Evolutionary conservation across 1,284 basidiomycete species (phyloP).

Genomic region (Neolentinus lepideus): DNA sequence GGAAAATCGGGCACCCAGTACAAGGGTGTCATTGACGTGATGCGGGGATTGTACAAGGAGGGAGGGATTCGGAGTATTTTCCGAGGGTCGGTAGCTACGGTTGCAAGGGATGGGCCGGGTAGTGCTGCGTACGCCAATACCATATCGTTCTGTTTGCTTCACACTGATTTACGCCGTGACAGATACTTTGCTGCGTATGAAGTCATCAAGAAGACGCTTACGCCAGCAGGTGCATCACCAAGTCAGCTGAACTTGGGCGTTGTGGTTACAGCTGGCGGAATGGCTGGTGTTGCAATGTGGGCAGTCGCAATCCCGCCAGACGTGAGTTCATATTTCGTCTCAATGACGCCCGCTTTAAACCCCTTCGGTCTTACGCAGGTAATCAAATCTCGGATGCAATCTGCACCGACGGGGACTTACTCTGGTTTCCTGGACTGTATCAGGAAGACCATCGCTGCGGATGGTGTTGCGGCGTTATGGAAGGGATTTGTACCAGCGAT

Average conservation of each 20-base stretch:
- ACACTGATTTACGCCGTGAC: constrained; percentile 8
- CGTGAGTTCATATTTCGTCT: constrained; percentile 38
- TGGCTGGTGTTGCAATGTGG: constrained; percentile 98
- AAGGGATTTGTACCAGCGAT: constrained; percentile 98
- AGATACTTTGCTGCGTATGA: constrained; percentile 99
- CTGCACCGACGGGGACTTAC: constrained; percentile 95
- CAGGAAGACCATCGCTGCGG: constrained; percentile 86
- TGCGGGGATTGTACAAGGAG: constrained; percentile 89
- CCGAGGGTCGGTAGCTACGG: constrained; percentile 88
- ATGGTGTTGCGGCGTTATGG: constrained; percentile 89
- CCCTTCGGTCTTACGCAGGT: constrained; percentile 44
- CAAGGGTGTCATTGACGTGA: constrained; percentile 89
- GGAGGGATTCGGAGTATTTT: constrained; percentile 92
- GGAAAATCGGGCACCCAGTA: constrained; percentile 70
- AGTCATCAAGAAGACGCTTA: constrained; percentile 82
- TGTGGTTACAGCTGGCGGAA: constrained; percentile 89
- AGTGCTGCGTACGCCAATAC: constrained; percentile 77
- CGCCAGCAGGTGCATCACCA: constrained; percentile 68
- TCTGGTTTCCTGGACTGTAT: constrained; percentile 91
- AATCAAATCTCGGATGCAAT: constrained; percentile 94
- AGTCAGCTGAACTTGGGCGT: constrained; percentile 83
- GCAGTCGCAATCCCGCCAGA: constrained; percentile 91
- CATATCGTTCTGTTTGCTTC: neutral
- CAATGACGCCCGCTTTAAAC: neutral
- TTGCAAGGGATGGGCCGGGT: constrained; percentile 93